These are phyloP conservation scores for Chlorencoelia australis DNA, from an alignment of 2,329 filamentous ascomycete species.

Conservation along the genomic window DNA sequence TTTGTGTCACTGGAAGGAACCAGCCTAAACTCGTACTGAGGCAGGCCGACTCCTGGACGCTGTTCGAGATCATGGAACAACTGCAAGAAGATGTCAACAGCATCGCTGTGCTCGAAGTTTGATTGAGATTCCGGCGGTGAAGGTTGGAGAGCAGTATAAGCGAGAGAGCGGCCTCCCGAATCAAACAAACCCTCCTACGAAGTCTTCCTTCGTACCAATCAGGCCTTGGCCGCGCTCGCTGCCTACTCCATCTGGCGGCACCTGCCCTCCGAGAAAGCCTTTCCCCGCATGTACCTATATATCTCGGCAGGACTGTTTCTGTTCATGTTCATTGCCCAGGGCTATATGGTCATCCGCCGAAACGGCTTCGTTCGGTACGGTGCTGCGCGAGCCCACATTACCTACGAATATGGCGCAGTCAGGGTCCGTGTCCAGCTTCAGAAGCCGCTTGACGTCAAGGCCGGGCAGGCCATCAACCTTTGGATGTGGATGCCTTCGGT, in stretches of 20 bases:
- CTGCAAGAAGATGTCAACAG: no score
- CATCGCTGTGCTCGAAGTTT: no score
- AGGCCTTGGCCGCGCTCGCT: conserved; percentile 8
- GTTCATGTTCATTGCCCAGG: conserved; percentile 6
- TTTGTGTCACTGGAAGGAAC: no score
- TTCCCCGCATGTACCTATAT: conserved; percentile 13
- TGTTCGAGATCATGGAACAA: no score
- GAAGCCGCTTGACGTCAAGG: conserved; percentile 11
- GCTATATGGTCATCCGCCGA: conserved; percentile 9
- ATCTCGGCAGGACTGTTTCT: conserved; percentile 8
- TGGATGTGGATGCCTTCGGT: conserved; percentile 9
- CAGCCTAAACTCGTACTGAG: no score
- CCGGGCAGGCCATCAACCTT: conserved; percentile 12
- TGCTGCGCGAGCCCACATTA: conserved; percentile 4
- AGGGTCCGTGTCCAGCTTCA: conserved; percentile 8
- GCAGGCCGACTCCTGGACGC: no score
- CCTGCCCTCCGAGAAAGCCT: conserved; percentile 6
- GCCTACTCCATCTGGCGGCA: conserved; percentile 12
- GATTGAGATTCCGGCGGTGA: no score
- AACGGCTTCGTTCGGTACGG: conserved; percentile 10
- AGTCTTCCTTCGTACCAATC: conserved; percentile 12
- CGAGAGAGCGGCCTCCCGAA: conserved; percentile 6
- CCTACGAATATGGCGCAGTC: conserved; percentile 2
- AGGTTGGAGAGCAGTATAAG: neutral
- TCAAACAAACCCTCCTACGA: conserved; percentile 12